Conservation (phyloP, 1,284 basidiomycete genomes). For the Trametes polyzona region DNA sequence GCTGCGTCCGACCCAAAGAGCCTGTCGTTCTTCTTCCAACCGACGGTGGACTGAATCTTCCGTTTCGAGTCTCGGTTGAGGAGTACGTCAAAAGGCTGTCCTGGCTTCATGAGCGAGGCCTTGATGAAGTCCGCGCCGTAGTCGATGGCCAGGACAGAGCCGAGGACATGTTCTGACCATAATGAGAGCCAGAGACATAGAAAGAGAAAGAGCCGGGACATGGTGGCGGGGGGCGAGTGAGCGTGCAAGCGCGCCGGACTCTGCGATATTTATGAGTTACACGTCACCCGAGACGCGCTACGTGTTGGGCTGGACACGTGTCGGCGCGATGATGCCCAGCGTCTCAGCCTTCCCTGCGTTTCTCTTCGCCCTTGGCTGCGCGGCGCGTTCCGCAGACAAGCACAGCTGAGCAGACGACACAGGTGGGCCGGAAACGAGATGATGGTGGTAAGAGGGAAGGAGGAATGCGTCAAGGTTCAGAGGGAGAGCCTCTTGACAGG, state of each 20-base stretch:
- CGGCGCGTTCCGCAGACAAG: neutral
- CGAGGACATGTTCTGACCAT: conserved; percentile 40
- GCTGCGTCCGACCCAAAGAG: conserved; percentile 89
- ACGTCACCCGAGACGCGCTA: conserved; percentile 24
- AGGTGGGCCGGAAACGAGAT: neutral
- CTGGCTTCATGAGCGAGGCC: conserved; percentile 95
- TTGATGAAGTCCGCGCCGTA: conserved; percentile 97
- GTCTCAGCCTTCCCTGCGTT: neutral
- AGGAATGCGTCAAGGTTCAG: neutral
- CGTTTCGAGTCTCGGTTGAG: conserved; percentile 96
- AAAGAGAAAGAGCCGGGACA: conserved; percentile 25
- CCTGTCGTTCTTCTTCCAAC: conserved; percentile 87
- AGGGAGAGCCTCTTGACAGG: neutral
- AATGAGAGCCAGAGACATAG: conserved; percentile 31
- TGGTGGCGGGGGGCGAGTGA: conserved; percentile 19
- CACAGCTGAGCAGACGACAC: neutral
- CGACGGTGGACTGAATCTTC: conserved; percentile 90
- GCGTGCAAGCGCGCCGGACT: conserved; percentile 14
- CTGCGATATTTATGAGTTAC: conserved; percentile 21
- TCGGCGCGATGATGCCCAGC: conserved; percentile 2
- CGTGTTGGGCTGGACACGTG: conserved; percentile 22
- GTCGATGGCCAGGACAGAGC: conserved; percentile 88
- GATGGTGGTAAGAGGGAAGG: neutral
- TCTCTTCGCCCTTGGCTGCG: too few species aligned
- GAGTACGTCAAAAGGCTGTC: conserved; percentile 94